Percentiles rank a stretch among this genome's conserved stretches.
Conservation (phyloP, 345 rosid species). For the Eucalyptus pauciflora region DNA sequence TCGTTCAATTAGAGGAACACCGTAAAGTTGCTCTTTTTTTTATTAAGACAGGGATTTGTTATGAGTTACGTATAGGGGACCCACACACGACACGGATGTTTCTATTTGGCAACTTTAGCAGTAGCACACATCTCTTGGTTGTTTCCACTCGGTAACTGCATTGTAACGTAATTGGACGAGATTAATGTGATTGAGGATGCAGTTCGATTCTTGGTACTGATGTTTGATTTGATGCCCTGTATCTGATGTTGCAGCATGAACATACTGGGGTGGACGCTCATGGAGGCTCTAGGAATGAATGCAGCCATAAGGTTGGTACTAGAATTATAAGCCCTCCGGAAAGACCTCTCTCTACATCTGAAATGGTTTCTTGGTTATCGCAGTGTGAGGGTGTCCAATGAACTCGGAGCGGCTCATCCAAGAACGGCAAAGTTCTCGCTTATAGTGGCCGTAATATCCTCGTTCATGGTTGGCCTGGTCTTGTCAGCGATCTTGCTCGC, state of each 20-base stretch:
- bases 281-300: constrained; percentile 74
- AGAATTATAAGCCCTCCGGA: not conserved
- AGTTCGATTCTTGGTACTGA: not conserved
- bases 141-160: not conserved
- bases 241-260: constrained; percentile 33
- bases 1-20: not conserved
- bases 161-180: not conserved
- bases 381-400: constrained; percentile 80
- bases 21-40: not conserved
- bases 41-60: not conserved
- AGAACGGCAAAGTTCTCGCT: constrained; percentile 27
- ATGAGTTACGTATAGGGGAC: not conserved
- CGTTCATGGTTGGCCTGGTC: constrained; percentile 32
- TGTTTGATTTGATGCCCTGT: not conserved
- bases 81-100: not conserved
- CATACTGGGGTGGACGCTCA: constrained; percentile 83
- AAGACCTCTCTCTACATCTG: not conserved
- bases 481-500: constrained; percentile 32
- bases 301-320: constrained; percentile 59
- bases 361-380: not conserved
- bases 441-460: constrained; percentile 42
- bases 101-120: not conserved
- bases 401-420: constrained; percentile 62
- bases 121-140: not conserved
- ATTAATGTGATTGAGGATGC: not conserved